These are phyloP conservation scores for Cyberlindnera maclurae DNA, from an alignment of 805 yeast species.

Conservation along the genomic window DNA sequence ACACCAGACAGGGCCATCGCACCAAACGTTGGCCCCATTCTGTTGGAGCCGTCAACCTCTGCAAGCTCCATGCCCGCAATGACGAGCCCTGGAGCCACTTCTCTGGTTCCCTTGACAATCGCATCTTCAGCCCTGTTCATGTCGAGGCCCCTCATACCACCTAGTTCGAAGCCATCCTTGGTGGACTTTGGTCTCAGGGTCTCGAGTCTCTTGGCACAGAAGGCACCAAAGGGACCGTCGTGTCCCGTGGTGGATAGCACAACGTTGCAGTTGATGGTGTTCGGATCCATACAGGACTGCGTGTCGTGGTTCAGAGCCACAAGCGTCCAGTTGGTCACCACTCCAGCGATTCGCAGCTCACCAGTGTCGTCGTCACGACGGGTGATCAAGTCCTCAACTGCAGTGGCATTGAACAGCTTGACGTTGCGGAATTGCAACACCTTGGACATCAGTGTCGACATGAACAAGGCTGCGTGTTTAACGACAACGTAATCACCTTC, in stretches of 20 bases:
- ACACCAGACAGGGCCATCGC: constrained; percentile 77
- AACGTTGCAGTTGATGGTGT: constrained; percentile 25
- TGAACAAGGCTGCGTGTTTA: constrained; percentile 59
- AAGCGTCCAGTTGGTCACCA: constrained; percentile 77
- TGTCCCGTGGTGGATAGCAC: constrained; percentile 73
- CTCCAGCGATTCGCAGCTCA: constrained; percentile 64
- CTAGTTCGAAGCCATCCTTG: background rate
- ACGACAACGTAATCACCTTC: background rate
- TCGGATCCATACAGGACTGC: constrained; percentile 48
- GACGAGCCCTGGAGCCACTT: constrained; percentile 3
- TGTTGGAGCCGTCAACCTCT: constrained; percentile 68
- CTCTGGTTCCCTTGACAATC: constrained; percentile 4
- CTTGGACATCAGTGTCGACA: constrained; percentile 62
- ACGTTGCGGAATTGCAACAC: constrained; percentile 68
- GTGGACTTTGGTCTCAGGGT: constrained; percentile 1
- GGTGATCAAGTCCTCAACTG: constrained; percentile 74
- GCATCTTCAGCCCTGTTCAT: constrained; percentile 70
- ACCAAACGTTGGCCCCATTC: constrained; percentile 84
- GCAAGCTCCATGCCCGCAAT: constrained; percentile 70
- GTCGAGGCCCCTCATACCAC: constrained; percentile 73
- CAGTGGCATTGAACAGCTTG: constrained; percentile 54
- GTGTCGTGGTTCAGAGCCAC: constrained; percentile 70
- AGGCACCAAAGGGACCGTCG: constrained; percentile 81
- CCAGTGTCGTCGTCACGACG: constrained; percentile 48
- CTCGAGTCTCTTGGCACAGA: constrained; percentile 61